Percentiles rank a stretch among this genome's conserved stretches.
Evolutionary conservation across 225 moss, liverwort and hornwort species (phyloP).

Genomic region (Marchantia polymorpha): DNA sequence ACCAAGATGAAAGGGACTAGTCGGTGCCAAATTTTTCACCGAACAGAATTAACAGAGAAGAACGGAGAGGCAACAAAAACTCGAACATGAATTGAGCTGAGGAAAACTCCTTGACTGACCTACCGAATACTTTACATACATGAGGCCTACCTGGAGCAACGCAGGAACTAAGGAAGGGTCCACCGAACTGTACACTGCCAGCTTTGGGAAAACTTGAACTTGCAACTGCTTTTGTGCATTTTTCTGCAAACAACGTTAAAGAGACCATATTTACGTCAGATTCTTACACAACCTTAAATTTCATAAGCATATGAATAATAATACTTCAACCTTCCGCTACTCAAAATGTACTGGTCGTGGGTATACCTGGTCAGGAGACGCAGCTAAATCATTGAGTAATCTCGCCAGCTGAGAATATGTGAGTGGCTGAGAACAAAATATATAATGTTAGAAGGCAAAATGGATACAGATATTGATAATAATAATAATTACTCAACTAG

Average conservation of each 20-base stretch:
- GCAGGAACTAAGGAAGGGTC: conserved; percentile 97
- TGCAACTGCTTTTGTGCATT: conserved; percentile 83
- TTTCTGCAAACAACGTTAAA: conserved; percentile 45
- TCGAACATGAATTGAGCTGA: no score
- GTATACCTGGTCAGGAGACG: conserved; percentile 42
- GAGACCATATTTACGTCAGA: no score
- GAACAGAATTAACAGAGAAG: no score
- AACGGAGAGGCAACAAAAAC: no score
- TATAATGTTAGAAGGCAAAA: not conserved
- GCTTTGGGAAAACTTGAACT: conserved; percentile 91
- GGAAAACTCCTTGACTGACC: no score
- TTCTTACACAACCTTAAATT: not conserved
- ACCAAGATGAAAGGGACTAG: no score
- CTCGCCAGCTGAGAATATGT: conserved; percentile 51
- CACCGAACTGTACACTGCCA: conserved; percentile 97
- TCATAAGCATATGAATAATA: not conserved
- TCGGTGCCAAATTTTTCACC: no score
- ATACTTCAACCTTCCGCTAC: not conserved
- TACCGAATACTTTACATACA: not conserved
- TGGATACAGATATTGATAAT: no score
- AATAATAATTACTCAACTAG: not conserved
- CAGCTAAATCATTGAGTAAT: conserved; percentile 43
- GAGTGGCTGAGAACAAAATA: conserved; percentile 35
- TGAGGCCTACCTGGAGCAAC: conserved; percentile 64
- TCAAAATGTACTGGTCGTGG: not conserved